Evolutionary conservation across 495 filamentous ascomycete genomes (phyloP), one percentile per base, ranked within the genome.

Genomic region (Aspergillus cristatus): DNA sequence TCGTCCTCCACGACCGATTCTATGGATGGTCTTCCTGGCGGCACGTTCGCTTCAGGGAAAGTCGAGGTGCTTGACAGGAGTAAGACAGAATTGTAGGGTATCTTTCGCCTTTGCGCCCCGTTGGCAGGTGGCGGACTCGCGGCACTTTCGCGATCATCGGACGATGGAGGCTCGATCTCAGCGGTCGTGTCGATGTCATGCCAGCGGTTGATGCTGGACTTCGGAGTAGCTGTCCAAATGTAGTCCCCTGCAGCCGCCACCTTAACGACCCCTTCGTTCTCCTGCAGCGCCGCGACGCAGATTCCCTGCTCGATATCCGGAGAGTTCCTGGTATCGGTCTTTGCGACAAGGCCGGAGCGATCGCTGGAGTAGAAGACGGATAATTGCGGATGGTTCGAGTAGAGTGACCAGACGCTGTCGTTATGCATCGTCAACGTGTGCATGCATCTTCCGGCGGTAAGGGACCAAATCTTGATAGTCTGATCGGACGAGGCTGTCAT

Each of bases 371-470:
- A 94, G 55, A 97, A 94, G 10, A 95, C 75, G 3, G 81, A 81
- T 2, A 98, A 72, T 32, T 81, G 68, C 6, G 88, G 88, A 48
- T 95, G 76, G 35, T 90, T 79, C 0, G 91, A 95, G 52, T 82
- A 93, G 14, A 98, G 71, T 18, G 87, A 91, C 91, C 91, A 98
- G 14, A 98, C 90, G 54, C 88, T 95, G 50, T 93, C 86, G 55
- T 91, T 94, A 55, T 98, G 91, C 91, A 97, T 97, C 12, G 88
- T 95, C 37, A 98, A 70, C 3, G 93, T 98, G 61, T 96, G 84
- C 81, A 96, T 85, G 68, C 91, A 97, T 42, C 91, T 74, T 25
- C 90, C 91, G 8, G 86, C 89, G 1, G 86, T 88, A 32, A 96
- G 75, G 34, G 87, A 96, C 91, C 91, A 98, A 15, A 97, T 76